These are phyloP conservation scores for Nepenthes gracilis DNA, from an alignment of 148 eudicot species.

Conservation along the genomic window DNA sequence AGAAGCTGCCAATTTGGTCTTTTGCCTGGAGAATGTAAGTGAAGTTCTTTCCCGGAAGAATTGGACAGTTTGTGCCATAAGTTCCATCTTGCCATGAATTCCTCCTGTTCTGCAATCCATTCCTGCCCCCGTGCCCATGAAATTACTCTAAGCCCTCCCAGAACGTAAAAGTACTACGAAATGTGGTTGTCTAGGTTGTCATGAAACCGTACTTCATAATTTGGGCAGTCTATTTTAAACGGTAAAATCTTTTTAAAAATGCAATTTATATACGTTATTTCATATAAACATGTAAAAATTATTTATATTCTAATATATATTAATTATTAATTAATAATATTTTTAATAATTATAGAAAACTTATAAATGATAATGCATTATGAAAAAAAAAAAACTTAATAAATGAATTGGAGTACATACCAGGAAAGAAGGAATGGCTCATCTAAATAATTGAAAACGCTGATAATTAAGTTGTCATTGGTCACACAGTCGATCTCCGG, in stretches of 20 bases:
- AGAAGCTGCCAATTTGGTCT: conserved; percentile 92
- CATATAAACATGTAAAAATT: no score
- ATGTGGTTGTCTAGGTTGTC: not conserved
- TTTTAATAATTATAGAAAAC: no score
- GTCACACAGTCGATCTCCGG: conserved; percentile 91
- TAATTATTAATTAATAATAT: no score
- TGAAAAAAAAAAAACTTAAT: not conserved
- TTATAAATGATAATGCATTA: not conserved
- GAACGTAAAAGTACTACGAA: not conserved
- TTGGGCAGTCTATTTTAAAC: no score
- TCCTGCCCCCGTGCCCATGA: conserved; percentile 29
- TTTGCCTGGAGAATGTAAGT: conserved; percentile 91
- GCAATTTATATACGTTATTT: no score
- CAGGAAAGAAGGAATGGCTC: conserved; percentile 96
- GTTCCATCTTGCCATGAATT: conserved; percentile 94
- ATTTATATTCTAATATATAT: no score
- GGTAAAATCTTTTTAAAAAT: not conserved
- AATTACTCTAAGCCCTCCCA: not conserved
- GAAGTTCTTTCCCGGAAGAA: conserved; percentile 64
- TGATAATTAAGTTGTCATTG: conserved; percentile 85
- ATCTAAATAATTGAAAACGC: conserved; percentile 67
- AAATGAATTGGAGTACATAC: conserved; percentile 20
- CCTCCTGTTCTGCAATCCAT: conserved; percentile 80
- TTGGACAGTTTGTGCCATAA: conserved; percentile 81
- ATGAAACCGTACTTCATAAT: no score